These are phyloP conservation scores for Solanum etuberosum DNA, from an alignment of 257 asterid genomes.

Conservation along the genomic window DNA sequence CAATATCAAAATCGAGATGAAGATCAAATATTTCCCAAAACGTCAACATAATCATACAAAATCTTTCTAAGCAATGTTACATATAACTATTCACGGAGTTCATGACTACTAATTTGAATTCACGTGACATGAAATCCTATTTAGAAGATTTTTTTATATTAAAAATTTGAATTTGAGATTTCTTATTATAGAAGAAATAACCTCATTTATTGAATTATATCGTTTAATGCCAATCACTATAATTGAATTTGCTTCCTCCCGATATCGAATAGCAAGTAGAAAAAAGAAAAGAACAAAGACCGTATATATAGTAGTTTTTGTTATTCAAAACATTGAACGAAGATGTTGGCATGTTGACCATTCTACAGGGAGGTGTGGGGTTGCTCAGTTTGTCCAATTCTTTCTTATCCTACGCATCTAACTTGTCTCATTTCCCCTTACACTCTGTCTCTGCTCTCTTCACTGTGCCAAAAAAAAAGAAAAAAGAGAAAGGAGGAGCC, in stretches of 20 bases:
- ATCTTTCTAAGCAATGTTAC: background rate
- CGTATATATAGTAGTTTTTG: background rate
- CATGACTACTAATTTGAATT: too few species aligned
- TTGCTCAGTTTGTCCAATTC: conserved; percentile 5
- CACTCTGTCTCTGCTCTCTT: conserved; percentile 1
- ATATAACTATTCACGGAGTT: too few species aligned
- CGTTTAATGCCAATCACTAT: background rate
- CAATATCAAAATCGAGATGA: background rate
- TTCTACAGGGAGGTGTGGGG: conserved; percentile 8
- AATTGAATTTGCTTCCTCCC: background rate
- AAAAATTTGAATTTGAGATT: too few species aligned
- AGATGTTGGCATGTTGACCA: conserved; percentile 11
- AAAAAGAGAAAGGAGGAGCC: conserved; percentile 36
- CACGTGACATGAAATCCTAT: too few species aligned
- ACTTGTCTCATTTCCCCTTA: background rate
- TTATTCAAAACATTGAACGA: background rate
- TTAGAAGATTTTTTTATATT: too few species aligned
- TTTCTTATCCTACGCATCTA: conserved; percentile 23
- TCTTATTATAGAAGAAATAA: too few species aligned
- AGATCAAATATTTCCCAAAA: too few species aligned
- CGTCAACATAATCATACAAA: too few species aligned
- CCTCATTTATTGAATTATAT: background rate
- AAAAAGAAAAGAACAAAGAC: too few species aligned
- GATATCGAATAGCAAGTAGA: too few species aligned
- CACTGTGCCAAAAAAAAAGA: background rate